phyloP scores from a whole-genome alignment of 768 basidiomycete genomes.

The Phylloporus scabripes region DNA sequence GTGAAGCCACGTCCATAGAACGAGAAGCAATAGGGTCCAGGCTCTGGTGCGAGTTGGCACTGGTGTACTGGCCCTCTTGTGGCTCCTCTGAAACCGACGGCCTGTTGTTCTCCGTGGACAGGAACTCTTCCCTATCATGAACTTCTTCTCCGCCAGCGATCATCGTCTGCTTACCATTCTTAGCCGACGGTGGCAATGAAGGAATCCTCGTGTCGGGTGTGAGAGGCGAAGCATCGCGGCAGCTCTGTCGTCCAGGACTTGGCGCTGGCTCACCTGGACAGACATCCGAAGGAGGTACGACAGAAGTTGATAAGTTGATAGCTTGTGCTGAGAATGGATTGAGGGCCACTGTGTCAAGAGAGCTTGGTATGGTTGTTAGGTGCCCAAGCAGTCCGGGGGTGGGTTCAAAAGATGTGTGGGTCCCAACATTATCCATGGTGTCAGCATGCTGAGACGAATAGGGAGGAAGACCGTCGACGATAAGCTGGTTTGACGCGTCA shows the following conservation, averaged over 20 bases:
- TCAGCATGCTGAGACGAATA: constrained; percentile 14
- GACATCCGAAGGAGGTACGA: background rate
- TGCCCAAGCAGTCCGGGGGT: constrained; percentile 3
- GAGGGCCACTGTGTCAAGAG: background rate
- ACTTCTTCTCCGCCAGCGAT: background rate
- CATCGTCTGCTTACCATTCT: constrained; percentile 11
- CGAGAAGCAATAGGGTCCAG: constrained; percentile 57
- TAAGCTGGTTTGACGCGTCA: constrained; percentile 2
- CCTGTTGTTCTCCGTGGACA: background rate
- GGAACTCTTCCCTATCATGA: background rate
- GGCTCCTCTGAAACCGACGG: background rate
- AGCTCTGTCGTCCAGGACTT: constrained; percentile 36
- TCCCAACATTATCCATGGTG: constrained; percentile 2
- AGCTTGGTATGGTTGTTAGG: background rate
- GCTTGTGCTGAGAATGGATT: constrained; percentile 1
- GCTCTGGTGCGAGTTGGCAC: constrained; percentile 32
- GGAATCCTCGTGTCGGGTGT: constrained; percentile 10
- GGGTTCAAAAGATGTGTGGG: constrained; percentile 1
- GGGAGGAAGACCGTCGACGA: constrained; percentile 22
- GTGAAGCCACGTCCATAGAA: constrained; percentile 42
- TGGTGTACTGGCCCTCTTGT: constrained; percentile 24
- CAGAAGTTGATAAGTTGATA: constrained; percentile 1
- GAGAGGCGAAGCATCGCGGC: constrained; percentile 18
- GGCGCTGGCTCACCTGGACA: constrained; percentile 26
- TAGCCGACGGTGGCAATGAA: constrained; percentile 18